Evolutionary conservation across 2,329 filamentous ascomycete species (phyloP).

Genomic region (Mycosphaerelloides madeirae): DNA sequence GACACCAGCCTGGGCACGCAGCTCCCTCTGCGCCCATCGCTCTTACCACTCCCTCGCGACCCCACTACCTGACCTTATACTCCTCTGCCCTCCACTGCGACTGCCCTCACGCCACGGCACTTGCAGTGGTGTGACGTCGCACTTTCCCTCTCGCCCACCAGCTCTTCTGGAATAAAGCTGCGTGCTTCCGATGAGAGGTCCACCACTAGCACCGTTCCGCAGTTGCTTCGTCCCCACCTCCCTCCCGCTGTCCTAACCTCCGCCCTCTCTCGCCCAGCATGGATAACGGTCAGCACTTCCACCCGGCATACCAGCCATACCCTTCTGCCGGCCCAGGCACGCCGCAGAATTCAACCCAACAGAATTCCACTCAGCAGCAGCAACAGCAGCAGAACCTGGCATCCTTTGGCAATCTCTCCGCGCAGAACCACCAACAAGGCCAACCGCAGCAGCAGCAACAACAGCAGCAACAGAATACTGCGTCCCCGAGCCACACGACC

Average conservation of each 20-base stretch:
- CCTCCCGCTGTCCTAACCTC: constrained; percentile 8
- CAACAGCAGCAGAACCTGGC: constrained; percentile 18
- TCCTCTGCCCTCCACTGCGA: neutral
- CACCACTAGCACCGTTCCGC: constrained; percentile 4
- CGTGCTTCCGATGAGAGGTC: constrained; percentile 7
- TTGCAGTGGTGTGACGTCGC: too few relatives aligned
- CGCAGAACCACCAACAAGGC: constrained; percentile 21
- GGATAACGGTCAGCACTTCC: constrained; percentile 23
- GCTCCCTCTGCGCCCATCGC: neutral
- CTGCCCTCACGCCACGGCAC: neutral
- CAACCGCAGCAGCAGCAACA: constrained; percentile 13
- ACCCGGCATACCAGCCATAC: constrained; percentile 25
- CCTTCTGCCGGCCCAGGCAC: constrained; percentile 4
- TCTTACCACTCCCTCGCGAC: too few relatives aligned
- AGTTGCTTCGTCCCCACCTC: constrained; percentile 6
- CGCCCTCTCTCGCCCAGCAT: constrained; percentile 12
- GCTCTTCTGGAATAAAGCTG: constrained; percentile 2
- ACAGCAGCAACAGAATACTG: constrained; percentile 18
- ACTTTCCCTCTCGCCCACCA: constrained; percentile 1
- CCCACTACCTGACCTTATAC: too few relatives aligned
- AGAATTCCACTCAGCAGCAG: constrained; percentile 13
- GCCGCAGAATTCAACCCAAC: constrained; percentile 1
- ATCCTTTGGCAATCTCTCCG: constrained; percentile 25
- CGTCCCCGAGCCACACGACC: constrained; percentile 26
- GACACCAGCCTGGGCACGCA: neutral